Evolutionary conservation across 2,329 filamentous ascomycete genomes (phyloP).

Genomic region (Calonectria hongkongensis): DNA sequence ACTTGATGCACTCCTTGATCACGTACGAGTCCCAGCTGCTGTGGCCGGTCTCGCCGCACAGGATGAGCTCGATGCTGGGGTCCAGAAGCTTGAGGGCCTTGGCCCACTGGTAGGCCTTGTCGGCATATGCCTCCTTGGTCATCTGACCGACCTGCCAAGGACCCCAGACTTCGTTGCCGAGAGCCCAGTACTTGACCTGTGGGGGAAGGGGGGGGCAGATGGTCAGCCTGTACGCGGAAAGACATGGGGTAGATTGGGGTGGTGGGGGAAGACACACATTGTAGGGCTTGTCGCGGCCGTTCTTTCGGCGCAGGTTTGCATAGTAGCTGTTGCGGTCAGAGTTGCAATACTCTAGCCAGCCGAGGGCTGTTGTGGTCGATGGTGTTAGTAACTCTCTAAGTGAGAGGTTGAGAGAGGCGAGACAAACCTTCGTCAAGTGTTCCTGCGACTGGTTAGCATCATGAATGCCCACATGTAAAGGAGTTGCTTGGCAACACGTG

Average conservation of each 20-base stretch:
- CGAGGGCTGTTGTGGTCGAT: conserved; percentile 68
- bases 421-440: conserved; percentile 64
- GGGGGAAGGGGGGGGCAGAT: conserved; percentile 1
- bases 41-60: conserved; percentile 83
- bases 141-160: conserved; percentile 81
- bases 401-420: neutral
- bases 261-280: conserved; percentile 60
- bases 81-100: conserved; percentile 84
- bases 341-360: conserved; percentile 93
- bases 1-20: conserved; percentile 78
- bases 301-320: conserved; percentile 84
- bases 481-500: neutral
- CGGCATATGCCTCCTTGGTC: conserved; percentile 81
- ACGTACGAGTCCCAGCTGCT: conserved; percentile 84
- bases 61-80: conserved; percentile 80
- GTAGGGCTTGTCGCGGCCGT: conserved; percentile 86
- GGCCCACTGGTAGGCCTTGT: conserved; percentile 82
- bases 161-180: conserved; percentile 85
- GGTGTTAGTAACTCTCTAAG: neutral
- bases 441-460: conserved; percentile 44
- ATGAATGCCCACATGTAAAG: conserved; percentile 7
- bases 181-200: conserved; percentile 86
- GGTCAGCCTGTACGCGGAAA: neutral
- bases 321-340: conserved; percentile 85
- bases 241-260: neutral